Evolutionary conservation across 139 green algal species (phyloP).

Genomic region (Chlamydomonas urium): DNA sequence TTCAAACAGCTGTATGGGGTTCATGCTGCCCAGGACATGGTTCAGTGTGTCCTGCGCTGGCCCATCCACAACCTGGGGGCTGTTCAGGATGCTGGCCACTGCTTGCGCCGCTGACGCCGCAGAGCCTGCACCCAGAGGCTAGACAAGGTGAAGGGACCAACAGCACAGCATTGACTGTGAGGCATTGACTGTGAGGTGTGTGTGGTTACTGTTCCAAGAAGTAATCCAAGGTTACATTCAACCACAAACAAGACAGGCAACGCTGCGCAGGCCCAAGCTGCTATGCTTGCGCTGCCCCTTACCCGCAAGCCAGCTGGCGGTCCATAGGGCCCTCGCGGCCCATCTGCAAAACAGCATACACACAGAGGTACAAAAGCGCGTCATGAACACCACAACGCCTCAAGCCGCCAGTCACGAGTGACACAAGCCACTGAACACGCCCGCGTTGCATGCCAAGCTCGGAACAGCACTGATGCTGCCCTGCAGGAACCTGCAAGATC

Average conservation of each 20-base stretch:
- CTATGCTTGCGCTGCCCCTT: neutral
- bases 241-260: neutral
- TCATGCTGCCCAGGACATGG: constrained; percentile 35
- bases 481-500: neutral
- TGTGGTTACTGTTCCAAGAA: neutral
- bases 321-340: constrained; percentile 8
- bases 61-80: neutral
- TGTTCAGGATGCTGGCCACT: constrained; percentile 16
- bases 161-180: neutral
- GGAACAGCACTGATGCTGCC: neutral
- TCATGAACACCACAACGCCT: neutral
- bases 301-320: constrained; percentile 6
- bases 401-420: neutral
- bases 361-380: too few relatives aligned
- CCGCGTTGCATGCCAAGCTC: neutral
- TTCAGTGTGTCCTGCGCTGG: constrained; percentile 13
- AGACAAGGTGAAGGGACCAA: neutral
- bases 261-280: neutral
- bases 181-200: neutral
- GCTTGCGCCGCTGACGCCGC: constrained; percentile 1
- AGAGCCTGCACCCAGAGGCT: constrained; percentile 14
- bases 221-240: neutral
- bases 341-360: too few relatives aligned
- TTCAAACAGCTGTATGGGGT: constrained; percentile 63
- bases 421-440: neutral